Conservation (phyloP, 768 basidiomycete genomes). For the Xanthoconium stramineum region DNA sequence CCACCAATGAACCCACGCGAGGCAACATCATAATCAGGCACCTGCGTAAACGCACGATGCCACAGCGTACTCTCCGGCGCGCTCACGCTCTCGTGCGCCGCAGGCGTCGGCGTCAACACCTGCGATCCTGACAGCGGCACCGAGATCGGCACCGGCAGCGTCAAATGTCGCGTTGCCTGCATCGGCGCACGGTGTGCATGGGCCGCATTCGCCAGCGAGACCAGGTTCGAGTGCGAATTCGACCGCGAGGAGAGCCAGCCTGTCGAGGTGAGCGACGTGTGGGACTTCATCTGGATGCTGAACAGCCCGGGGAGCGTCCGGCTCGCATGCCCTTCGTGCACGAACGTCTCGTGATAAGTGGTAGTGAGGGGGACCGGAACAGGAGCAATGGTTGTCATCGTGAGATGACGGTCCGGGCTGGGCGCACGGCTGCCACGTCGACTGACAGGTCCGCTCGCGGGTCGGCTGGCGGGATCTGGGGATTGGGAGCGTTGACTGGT, state of each 20-base stretch:
- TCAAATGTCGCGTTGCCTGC: background rate
- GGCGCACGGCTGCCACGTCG: slow-evolving; percentile 45
- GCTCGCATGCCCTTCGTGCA: slow-evolving; percentile 50
- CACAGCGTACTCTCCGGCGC: slow-evolving; percentile 38
- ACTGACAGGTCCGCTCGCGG: slow-evolving; percentile 30
- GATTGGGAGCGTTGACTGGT: slow-evolving; percentile 15
- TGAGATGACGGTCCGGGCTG: slow-evolving; percentile 51
- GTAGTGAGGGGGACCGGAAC: slow-evolving; percentile 7
- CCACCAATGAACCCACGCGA: slow-evolving; percentile 88
- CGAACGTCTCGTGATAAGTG: slow-evolving; percentile 43
- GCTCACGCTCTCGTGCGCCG: slow-evolving; percentile 19
- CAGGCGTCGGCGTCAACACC: slow-evolving; percentile 1
- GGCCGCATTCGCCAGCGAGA: slow-evolving; percentile 2
- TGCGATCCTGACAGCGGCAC: slow-evolving; percentile 1
- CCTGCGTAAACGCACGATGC: slow-evolving; percentile 66
- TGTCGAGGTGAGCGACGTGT: slow-evolving; percentile 43
- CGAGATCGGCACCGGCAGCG: background rate
- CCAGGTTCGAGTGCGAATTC: slow-evolving; percentile 32
- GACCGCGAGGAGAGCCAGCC: slow-evolving; percentile 41
- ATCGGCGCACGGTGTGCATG: slow-evolving; percentile 4
- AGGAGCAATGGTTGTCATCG: slow-evolving; percentile 6
- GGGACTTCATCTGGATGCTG: slow-evolving; percentile 61
- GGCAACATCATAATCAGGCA: slow-evolving; percentile 85
- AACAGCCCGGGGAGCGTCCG: slow-evolving; percentile 52
- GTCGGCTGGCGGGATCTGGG: slow-evolving; percentile 25